phyloP scores from a whole-genome alignment of 495 filamentous ascomycete species.

The Aspergillus taichungensis region DNA sequence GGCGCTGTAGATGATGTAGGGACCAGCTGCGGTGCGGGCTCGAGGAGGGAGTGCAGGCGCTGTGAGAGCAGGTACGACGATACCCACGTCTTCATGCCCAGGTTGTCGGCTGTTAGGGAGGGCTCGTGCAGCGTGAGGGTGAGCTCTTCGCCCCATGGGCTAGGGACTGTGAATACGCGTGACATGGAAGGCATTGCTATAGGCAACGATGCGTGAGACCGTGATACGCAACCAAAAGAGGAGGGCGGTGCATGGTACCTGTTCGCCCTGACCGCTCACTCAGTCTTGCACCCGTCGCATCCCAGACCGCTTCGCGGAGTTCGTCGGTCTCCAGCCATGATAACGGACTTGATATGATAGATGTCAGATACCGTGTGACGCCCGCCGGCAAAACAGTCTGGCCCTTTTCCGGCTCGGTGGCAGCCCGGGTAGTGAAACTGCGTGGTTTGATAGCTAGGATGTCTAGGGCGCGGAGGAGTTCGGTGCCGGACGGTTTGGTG shows the following conservation, averaged over 20 bases:
- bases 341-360: slow-evolving; percentile 65
- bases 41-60: slow-evolving; percentile 48
- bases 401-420: slow-evolving; percentile 21
- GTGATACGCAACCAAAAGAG: slow-evolving; percentile 1
- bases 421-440: slow-evolving; percentile 19
- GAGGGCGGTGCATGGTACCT: slow-evolving; percentile 23
- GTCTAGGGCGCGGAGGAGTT: slow-evolving; percentile 36
- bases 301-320: slow-evolving; percentile 67
- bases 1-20: slow-evolving; percentile 17
- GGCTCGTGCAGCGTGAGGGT: slow-evolving; percentile 75
- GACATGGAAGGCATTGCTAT: slow-evolving; percentile 70
- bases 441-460: slow-evolving; percentile 36
- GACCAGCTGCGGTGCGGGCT: slow-evolving; percentile 30
- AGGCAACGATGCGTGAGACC: slow-evolving; percentile 7
- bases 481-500: slow-evolving; percentile 37
- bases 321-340: slow-evolving; percentile 67
- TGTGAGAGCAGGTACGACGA: slow-evolving; percentile 80
- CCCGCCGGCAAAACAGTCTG: slow-evolving; percentile 30
- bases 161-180: slow-evolving; percentile 63
- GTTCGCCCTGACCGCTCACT: slow-evolving; percentile 75
- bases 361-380: slow-evolving; percentile 56
- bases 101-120: slow-evolving; percentile 72
- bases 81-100: slow-evolving; percentile 90
- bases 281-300: slow-evolving; percentile 65
- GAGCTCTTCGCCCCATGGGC: slow-evolving; percentile 44